Evolutionary conservation across 768 basidiomycete genomes (phyloP), one percentile per base, ranked within the genome.

Genomic region (Tylopilus felleus): DNA sequence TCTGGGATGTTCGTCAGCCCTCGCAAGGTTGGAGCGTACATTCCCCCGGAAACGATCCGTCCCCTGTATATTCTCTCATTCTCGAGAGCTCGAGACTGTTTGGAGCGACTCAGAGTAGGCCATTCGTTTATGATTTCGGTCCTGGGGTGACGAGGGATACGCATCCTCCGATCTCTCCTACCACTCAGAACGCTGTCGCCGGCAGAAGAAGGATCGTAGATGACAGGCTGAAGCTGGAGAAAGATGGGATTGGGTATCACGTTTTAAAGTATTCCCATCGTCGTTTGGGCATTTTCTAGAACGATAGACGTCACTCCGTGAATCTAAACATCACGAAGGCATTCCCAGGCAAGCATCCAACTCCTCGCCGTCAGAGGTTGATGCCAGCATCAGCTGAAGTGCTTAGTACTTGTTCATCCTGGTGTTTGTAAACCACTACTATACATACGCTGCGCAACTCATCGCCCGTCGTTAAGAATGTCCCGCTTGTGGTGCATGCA

Each of bases 121-220:
- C 87, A 7, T 92, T 90, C 65, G 83, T 90, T 13, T 82, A 84
- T 49, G 90, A 93, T 68, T 92, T 93, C 61, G 88, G 88, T 8
- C 81, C 83, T 8, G 82, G 79, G 10, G 79, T 85, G 14, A 75
- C 70, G 2, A 65, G 69, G 29, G 73, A 76, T 44, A 86, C 86
- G 9, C 89, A 87, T 57, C 78, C 80, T 42, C 55, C 58, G n/a
- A 43, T 75, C 29, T 8, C 57, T 38, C 25, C 63, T 52, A 28
- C 52, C 40, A 47, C 51, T 31, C 67, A 67, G 22, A 67, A 72
- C 21, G 65, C 68, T n/a, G 19, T n/a, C 9, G 16, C 35, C 4
- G 38, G 55, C 23, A 55, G 66, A 54, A 53, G 63, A 50, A n/a
- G 66, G 41, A 33, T 21, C 25, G 10, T 27, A 36, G 57, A 52